A percentile compares a stretch with the other conserved stretches of the same genome.
phyloP scores from a whole-genome alignment of 495 filamentous ascomycete species.

The Penicillium malachiteum region DNA sequence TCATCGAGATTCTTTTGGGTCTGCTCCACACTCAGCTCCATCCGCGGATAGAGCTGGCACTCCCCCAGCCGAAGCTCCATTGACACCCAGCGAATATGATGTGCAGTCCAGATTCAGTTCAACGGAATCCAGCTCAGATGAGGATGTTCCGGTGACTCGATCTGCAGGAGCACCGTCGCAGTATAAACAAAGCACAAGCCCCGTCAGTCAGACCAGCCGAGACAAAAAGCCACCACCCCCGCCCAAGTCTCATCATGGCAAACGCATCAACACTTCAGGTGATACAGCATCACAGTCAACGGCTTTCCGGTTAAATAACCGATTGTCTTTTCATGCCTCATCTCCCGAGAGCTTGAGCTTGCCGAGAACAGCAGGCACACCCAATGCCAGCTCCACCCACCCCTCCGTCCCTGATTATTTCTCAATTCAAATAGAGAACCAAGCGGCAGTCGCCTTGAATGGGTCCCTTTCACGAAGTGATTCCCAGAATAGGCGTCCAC shows the following conservation, averaged over 20 bases:
- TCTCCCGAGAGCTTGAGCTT: constrained; percentile 23
- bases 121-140: constrained; percentile 1
- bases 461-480: constrained; percentile 37
- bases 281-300: constrained; percentile 22
- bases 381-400: constrained; percentile 52
- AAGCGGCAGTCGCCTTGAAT: constrained; percentile 13
- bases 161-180: constrained; percentile 33
- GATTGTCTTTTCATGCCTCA: constrained; percentile 30
- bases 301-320: constrained; percentile 26
- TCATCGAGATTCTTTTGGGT: constrained; percentile 22
- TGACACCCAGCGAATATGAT: constrained; percentile 7
- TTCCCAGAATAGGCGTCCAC: constrained; percentile 46
- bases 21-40: constrained; percentile 32
- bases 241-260: constrained; percentile 66
- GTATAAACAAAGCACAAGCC: constrained; percentile 36
- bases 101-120: constrained; percentile 10
- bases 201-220: constrained; percentile 24
- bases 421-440: constrained; percentile 10
- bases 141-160: constrained; percentile 5
- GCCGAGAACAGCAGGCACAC: constrained; percentile 21
- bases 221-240: constrained; percentile 54
- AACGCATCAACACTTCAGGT: constrained; percentile 52
- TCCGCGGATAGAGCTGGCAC: constrained; percentile 23
- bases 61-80: constrained; percentile 8
- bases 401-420: constrained; percentile 42